Evolutionary conservation across 345 rosid genomes (phyloP), one percentile per base, ranked within the genome.

Genomic region (Euphorbia tirucalli): DNA sequence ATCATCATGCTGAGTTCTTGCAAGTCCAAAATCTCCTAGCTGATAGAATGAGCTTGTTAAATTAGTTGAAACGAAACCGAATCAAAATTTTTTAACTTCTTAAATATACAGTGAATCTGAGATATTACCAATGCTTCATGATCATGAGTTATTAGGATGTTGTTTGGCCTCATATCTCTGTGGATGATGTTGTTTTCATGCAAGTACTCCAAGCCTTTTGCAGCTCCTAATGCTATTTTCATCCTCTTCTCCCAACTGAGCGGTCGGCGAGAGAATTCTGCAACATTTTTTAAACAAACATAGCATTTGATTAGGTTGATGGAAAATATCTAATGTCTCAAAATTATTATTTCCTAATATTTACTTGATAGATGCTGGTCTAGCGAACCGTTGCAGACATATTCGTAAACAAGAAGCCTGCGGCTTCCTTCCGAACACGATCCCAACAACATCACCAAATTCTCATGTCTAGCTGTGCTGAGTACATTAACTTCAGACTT

Each of bases 1-100:
- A 54, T 73, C 85, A 37, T 77, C 87, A 14, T 62, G 62, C 44
- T 77, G 84, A 32, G 83, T 80, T 65, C 78, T 89, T 46, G 90
- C 94, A 24, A 87, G 88, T 18, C 94, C 91, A 64, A 87, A 87
- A 78, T 87, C 91, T 77, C 94, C 94, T 13, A 89, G 80, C 87
- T 89, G 66, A 69, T 55, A 25, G 32, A 56, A 37, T 15, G n/a
- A 50, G 50, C 28, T 61, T 13, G n/a, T 58, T 4, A 14, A 58
- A 11, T 19, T 27, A 61, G 52, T 31, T 43, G 25, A 60, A 19
- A 7, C 49, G 25, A 32, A 14, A 16, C 11, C 24, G 16, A 19
- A 4, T 19, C n/a, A 52, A 7, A 58, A 14, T 28, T 5, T 60
- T 60, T 6, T 10, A 60, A 60, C 37, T 27, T 66, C 11, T 7